phyloP scores from a whole-genome alignment of 352 stramenopile species.

The Peronospora belbahrii region DNA sequence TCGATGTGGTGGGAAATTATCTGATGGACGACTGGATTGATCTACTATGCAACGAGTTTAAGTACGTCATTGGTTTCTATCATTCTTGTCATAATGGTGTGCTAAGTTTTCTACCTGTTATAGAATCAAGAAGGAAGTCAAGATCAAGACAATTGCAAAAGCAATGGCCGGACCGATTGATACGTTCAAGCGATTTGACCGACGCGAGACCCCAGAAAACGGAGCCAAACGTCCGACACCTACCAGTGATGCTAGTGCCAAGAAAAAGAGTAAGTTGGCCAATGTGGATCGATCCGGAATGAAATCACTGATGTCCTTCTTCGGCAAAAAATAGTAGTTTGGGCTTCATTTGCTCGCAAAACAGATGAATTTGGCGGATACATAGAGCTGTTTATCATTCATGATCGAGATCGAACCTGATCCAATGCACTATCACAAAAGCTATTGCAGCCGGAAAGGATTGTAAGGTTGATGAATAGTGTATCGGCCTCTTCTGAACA shows the following conservation, averaged over 20 bases:
- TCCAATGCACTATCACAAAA: too few species aligned
- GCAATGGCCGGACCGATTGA: slow-evolving; percentile 16
- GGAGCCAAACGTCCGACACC: slow-evolving; percentile 35
- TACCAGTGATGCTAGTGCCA: slow-evolving; percentile 21
- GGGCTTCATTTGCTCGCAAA: too few species aligned
- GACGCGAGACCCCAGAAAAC: slow-evolving; percentile 20
- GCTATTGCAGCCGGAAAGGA: too few species aligned
- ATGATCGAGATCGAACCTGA: slow-evolving; percentile 22
- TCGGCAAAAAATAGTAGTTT: slow-evolving; percentile 67
- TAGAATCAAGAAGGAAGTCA: slow-evolving; percentile 26
- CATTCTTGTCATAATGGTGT: not conserved
- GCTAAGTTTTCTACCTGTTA: slow-evolving; percentile 1
- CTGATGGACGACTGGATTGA: slow-evolving; percentile 36
- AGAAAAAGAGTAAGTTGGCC: slow-evolving; percentile 80
- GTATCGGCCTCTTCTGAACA: too few species aligned
- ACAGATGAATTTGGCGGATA: too few species aligned
- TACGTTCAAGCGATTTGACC: slow-evolving; percentile 31
- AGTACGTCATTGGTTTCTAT: slow-evolving; percentile 26
- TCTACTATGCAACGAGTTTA: slow-evolving; percentile 41
- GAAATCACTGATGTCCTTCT: slow-evolving; percentile 83
- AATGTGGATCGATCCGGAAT: slow-evolving; percentile 71
- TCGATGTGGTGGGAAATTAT: slow-evolving; percentile 58
- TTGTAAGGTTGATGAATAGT: too few species aligned
- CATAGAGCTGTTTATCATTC: slow-evolving; percentile 22
- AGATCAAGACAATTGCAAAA: slow-evolving; percentile 9